Evolutionary conservation across 441 rosid genomes (phyloP).

Genomic region (Melastoma candidum): DNA sequence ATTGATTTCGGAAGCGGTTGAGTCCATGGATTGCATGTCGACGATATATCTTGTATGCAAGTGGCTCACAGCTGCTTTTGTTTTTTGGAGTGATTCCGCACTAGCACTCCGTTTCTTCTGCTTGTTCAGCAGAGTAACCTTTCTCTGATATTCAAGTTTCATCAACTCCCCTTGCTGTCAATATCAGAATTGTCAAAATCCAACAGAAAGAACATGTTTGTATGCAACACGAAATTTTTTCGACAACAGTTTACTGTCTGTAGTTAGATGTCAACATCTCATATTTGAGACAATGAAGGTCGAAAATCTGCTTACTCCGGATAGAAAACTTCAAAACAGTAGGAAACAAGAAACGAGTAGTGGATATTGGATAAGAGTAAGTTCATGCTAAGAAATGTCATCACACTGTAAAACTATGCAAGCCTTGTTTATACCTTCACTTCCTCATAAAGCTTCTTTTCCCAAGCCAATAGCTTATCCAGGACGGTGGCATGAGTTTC

Average conservation of each 20-base stretch:
- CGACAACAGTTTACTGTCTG: too few relatives aligned
- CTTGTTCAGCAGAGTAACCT: conserved; percentile 40
- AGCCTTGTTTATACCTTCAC: conserved; percentile 36
- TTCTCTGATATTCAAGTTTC: conserved; percentile 61
- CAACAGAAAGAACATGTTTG: conserved; percentile 10
- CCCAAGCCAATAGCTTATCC: conserved; percentile 68
- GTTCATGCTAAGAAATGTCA: too few relatives aligned
- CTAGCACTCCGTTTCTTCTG: conserved; percentile 47
- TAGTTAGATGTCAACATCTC: too few relatives aligned
- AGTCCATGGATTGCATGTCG: conserved; percentile 75
- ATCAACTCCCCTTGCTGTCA: conserved; percentile 59
- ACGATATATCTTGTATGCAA: conserved; percentile 59
- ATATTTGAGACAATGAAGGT: neutral
- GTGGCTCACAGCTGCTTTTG: conserved; percentile 62
- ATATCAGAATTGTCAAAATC: conserved; percentile 2
- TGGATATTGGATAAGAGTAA: too few relatives aligned
- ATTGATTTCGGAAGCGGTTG: conserved; percentile 57
- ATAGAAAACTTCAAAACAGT: neutral
- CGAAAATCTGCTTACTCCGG: neutral
- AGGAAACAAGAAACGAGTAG: neutral
- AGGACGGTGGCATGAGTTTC: conserved; percentile 63
- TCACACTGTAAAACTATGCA: too few relatives aligned
- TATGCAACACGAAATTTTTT: neutral
- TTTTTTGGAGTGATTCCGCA: conserved; percentile 55
- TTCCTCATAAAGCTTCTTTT: conserved; percentile 64